Evolutionary conservation across 2,329 filamentous ascomycete genomes (phyloP).

Genomic region (Simplicillium aogashimaense): DNA sequence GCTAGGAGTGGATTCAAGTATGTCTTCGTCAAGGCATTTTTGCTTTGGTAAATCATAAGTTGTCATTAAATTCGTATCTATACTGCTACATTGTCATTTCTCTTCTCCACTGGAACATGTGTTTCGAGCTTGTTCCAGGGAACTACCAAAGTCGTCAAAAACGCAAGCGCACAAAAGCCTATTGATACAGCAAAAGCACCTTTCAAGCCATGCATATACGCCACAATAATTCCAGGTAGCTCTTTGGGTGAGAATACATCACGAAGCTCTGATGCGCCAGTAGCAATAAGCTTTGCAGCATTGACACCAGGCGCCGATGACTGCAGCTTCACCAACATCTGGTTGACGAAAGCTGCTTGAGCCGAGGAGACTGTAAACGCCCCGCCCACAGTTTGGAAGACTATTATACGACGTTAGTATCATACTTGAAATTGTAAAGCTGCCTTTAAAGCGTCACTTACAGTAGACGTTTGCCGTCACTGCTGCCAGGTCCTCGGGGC

Average conservation of each 20-base stretch:
- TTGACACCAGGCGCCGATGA: constrained; percentile 18
- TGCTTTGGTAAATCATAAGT: too few species aligned
- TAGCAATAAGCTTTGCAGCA: constrained; percentile 16
- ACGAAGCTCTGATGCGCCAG: constrained; percentile 40
- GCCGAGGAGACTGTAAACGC: constrained; percentile 30
- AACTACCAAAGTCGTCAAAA: neutral
- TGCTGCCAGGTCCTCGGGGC: constrained; percentile 22
- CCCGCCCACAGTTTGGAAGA: constrained; percentile 32
- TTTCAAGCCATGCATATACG: constrained; percentile 50
- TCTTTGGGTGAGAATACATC: constrained; percentile 29
- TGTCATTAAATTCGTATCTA: too few species aligned
- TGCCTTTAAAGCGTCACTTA: constrained; percentile 9
- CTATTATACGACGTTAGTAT: neutral
- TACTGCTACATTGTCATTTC: neutral
- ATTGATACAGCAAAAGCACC: constrained; percentile 43
- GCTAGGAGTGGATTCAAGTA: too few species aligned
- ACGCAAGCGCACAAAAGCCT: neutral
- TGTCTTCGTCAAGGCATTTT: too few species aligned
- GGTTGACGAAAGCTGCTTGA: constrained; percentile 26
- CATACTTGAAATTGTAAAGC: neutral
- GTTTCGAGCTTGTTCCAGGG: neutral
- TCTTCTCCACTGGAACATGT: neutral
- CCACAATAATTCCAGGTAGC: constrained; percentile 37
- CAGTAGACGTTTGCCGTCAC: constrained; percentile 26
- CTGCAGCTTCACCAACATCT: constrained; percentile 17